Percentiles rank a stretch among this genome's conserved stretches.
Conservation (phyloP, 2,329 filamentous ascomycete species). For the Stromatinia cepivora region DNA sequence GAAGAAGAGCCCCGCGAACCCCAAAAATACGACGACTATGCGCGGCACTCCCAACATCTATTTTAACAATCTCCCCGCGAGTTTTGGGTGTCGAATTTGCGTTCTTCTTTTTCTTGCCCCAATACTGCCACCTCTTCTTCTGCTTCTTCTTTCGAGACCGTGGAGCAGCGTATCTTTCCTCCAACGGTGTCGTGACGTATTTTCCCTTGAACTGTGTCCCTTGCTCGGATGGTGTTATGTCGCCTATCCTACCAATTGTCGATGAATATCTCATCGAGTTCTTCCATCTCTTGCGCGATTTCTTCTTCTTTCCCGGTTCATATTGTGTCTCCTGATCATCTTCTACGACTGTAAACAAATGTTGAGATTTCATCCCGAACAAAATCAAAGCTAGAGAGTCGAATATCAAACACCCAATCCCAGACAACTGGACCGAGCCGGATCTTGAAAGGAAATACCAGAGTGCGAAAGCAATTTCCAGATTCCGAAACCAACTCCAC, state of each 20-base stretch:
- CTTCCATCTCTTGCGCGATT: background rate
- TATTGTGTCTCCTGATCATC: background rate
- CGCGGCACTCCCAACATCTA: background rate
- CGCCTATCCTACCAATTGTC: background rate
- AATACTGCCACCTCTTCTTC: background rate
- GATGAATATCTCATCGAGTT: background rate
- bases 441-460: background rate
- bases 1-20: background rate
- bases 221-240: background rate
- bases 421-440: background rate
- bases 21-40: background rate
- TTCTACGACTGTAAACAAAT: too few relatives aligned
- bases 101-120: background rate
- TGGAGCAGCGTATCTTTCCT: background rate
- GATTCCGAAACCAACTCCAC: background rate
- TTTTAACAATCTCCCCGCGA: background rate
- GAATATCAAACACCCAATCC: background rate
- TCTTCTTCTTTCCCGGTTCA: background rate
- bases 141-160: background rate
- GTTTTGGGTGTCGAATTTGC: rapidly evolving
- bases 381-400: background rate
- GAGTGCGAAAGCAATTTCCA: background rate
- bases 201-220: background rate
- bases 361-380: background rate
- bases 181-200: background rate